phyloP scores from a whole-genome alignment of 2,329 filamentous ascomycete species.

The Metarhizium rileyi region DNA sequence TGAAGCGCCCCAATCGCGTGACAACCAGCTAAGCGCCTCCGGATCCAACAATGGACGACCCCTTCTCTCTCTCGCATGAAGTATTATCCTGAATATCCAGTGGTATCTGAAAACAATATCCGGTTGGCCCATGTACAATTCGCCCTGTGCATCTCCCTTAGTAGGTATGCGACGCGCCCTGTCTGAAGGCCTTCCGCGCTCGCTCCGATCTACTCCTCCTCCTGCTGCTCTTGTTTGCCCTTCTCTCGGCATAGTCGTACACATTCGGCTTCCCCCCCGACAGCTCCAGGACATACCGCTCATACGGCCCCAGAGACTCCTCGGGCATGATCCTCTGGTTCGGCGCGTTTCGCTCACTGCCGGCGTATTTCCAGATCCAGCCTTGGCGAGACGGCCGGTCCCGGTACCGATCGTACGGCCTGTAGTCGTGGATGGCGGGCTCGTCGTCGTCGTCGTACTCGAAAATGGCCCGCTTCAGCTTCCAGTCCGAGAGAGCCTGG shows the following conservation, averaged over 20 bases:
- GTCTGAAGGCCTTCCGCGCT: not conserved
- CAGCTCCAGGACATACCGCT: slow-evolving; percentile 36
- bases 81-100: too few species aligned
- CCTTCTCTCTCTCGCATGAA: too few species aligned
- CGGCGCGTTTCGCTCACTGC: slow-evolving; percentile 31
- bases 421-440: slow-evolving; percentile 9
- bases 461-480: slow-evolving; percentile 24
- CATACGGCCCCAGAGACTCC: slow-evolving; percentile 43
- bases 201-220: slow-evolving; percentile 4
- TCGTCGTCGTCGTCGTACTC: slow-evolving; percentile 1
- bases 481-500: slow-evolving; percentile 35
- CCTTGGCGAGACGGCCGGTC: slow-evolving; percentile 15
- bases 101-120: too few species aligned
- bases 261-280: slow-evolving; percentile 34
- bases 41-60: too few species aligned
- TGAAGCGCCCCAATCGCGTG: too few species aligned
- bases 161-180: not conserved
- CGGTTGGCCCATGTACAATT: too few species aligned
- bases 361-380: slow-evolving; percentile 47
- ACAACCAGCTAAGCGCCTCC: too few species aligned
- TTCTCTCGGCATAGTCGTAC: slow-evolving; percentile 28
- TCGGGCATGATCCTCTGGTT: slow-evolving; percentile 36
- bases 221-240: slow-evolving; percentile 9
- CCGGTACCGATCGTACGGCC: slow-evolving; percentile 15
- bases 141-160: not conserved